Base-by-base conservation (phyloP, 179 eudicot genomes). In the Nepenthes alata region DNA sequence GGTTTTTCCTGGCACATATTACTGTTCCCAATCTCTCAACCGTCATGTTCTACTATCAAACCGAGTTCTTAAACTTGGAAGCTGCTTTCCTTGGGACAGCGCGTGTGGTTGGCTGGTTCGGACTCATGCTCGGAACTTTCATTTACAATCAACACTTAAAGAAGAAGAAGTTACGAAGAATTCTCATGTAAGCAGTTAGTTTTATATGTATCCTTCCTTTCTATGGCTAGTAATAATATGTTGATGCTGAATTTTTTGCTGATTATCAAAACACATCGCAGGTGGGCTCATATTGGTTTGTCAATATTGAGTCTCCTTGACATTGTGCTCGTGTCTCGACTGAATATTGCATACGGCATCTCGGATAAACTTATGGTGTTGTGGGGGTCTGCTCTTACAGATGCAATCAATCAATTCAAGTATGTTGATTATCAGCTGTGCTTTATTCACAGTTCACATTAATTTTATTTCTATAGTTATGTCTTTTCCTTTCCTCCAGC, bases 351-450 rank as follows among this genome's bases (percentile, higher is more conserved):
- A 37, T 80, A 81, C 65, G 95, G 95, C 58, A 66, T 89, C 63
- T 79, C 98, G 4, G 96, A 93, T 83, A 80, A 80, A 75, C 54
- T 75, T 63, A 73, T 86, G 82, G 89, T 89, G 61, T 70, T 91
- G 2, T 83, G 72, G 64, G 98, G 98, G 7, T 83, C 96, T 62
- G 96, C 98, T 72, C 86, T 91, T 70, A 60, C 85, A 2, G 95
- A 91, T 73, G 96, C 93, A 58, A 66, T 91, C 72, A 84, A 91
- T 74, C 96, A 91, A 75, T 83, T 91, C 83, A 91, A 89, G 98
- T 91, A 89, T 52, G 95, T 63, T 58, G 50, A 12, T 50, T 4
- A 37, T 70, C 35, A 6, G 25, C 25, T 52, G 11, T 47, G 8
- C 4, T 37, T 35, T 2, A 3, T 50, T 59, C 35, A 45, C 10